Base-by-base conservation (phyloP, 495 filamentous ascomycete genomes). In the Tuber aestivum region DNA sequence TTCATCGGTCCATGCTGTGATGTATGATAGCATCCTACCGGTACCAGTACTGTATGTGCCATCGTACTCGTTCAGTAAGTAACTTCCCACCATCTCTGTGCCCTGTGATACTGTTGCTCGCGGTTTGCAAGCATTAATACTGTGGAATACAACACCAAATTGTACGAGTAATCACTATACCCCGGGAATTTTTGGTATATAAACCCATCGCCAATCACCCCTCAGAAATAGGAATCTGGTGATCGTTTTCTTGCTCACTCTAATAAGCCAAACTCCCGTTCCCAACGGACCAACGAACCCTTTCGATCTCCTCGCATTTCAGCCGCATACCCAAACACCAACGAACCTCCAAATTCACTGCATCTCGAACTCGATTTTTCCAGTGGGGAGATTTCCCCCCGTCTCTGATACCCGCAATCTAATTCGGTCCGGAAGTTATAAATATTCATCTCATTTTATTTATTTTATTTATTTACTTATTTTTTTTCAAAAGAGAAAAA, bases 301-400 rank as follows among this genome's bases (percentile, higher is more conserved):
- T 32, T 65, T 35, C 35, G 56, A 65, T 65, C 56, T 20, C 27
- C 56, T 65, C 56, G 56, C 56, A 65, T 65, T 65, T 65, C 56
- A 65, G 56, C 56, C 56, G 56, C 56, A 65, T 65, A 65, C n/a
- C 14, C n/a, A 65, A 65, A 65, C 56, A 16, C 56, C 56, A 65
- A 65, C 56, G 56, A 20, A 35, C 56, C 56, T 35, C 32, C 56
- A 18, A 32, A 10, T 65, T 65, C 56, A 65, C 56, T 32, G 56
- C 56, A 35, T 27, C 56, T 65, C 32, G 56, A 65, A 65, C 27
- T 65, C 27, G 56, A 14, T 6, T 65, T 65, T 65, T 65, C 32
- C 27, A 4, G 27, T 35, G 56, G 56, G 56, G 56, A 65, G 56
- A 16, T 18, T 65, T 35, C 27, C 35, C 35, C 56, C 56, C 27